Percentiles rank a stretch among this genome's conserved stretches.
phyloP scores from a whole-genome alignment of 352 stramenopile species.

The Pythium chondricola region DNA sequence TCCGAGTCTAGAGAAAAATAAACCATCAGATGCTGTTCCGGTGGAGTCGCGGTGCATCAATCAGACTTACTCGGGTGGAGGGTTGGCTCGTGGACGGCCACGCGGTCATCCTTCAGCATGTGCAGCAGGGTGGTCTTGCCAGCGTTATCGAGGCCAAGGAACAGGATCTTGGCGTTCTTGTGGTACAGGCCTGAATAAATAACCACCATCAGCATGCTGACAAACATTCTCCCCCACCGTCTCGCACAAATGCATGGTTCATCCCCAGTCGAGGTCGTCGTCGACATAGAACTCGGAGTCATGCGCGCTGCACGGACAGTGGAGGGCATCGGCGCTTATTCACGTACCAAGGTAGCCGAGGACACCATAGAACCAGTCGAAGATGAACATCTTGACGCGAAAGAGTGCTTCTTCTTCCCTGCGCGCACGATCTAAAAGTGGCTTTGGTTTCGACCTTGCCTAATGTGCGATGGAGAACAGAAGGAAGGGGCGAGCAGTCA shows the following conservation, averaged over 20 bases:
- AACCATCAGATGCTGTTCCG: background rate
- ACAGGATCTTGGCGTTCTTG: conserved; percentile 99
- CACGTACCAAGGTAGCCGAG: conserved; percentile 89
- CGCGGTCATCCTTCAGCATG: conserved; percentile 99
- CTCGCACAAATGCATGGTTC: too few relatives aligned
- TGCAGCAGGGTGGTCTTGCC: conserved; percentile 99
- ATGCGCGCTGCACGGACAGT: too few relatives aligned
- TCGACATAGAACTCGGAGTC: too few relatives aligned
- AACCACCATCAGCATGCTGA: conserved; percentile 1
- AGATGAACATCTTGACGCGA: conserved; percentile 88
- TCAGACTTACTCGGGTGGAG: conserved; percentile 89
- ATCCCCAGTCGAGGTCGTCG: too few relatives aligned
- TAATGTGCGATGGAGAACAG: conserved; percentile 14
- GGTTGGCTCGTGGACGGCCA: conserved; percentile 94
- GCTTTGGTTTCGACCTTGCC: conserved; percentile 11
- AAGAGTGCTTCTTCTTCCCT: too few relatives aligned
- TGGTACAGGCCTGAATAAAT: conserved; percentile 97
- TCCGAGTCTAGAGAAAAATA: conserved; percentile 63
- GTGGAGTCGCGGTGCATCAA: background rate
- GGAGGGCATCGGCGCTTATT: background rate
- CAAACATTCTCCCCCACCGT: background rate
- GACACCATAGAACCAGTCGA: conserved; percentile 95
- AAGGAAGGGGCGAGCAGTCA: conserved; percentile 1
- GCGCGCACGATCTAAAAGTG: conserved; percentile 25
- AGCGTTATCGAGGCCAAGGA: conserved; percentile 99